phyloP scores from a whole-genome alignment of 2,329 filamentous ascomycete species.

The Didymella glomerata region DNA sequence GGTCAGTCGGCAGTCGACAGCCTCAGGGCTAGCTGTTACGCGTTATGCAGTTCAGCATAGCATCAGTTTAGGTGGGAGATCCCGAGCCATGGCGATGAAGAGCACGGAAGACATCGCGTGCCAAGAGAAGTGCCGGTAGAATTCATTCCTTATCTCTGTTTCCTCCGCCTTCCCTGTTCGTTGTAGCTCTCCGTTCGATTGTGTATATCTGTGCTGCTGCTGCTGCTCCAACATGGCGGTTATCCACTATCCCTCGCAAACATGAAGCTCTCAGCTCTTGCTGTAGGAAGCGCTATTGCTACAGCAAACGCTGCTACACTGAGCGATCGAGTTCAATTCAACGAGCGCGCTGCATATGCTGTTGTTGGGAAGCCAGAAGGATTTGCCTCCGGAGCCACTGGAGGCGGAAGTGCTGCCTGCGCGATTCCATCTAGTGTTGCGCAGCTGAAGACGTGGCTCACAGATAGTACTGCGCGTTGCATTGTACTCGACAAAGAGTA shows the following conservation, averaged over 20 bases:
- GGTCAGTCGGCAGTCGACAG: background rate
- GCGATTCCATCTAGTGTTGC: slow-evolving; percentile 63
- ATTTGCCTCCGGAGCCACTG: slow-evolving; percentile 65
- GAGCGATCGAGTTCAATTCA: slow-evolving; percentile 12
- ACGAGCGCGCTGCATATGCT: slow-evolving; percentile 29
- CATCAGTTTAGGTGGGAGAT: background rate
- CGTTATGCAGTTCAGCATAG: background rate
- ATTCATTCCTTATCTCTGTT: slow-evolving; percentile 5
- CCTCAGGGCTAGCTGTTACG: background rate
- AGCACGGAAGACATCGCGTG: background rate
- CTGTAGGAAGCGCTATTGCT: slow-evolving; percentile 28
- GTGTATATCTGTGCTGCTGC: slow-evolving; percentile 3
- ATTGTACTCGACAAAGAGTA: slow-evolving; percentile 63
- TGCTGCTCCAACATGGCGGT: background rate
- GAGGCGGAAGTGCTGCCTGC: slow-evolving; percentile 64
- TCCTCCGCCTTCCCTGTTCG: slow-evolving; percentile 7
- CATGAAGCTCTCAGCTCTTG: slow-evolving; percentile 37
- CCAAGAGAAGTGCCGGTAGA: background rate
- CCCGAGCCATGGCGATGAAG: background rate
- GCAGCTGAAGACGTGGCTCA: slow-evolving; percentile 66
- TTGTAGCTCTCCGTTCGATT: no score
- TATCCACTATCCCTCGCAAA: background rate
- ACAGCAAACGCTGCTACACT: slow-evolving; percentile 29
- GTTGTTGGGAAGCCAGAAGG: slow-evolving; percentile 55
- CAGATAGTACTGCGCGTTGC: slow-evolving; percentile 61